phyloP scores from a whole-genome alignment of 1,284 basidiomycete genomes.

The Pseudozyma flocculosa region DNA sequence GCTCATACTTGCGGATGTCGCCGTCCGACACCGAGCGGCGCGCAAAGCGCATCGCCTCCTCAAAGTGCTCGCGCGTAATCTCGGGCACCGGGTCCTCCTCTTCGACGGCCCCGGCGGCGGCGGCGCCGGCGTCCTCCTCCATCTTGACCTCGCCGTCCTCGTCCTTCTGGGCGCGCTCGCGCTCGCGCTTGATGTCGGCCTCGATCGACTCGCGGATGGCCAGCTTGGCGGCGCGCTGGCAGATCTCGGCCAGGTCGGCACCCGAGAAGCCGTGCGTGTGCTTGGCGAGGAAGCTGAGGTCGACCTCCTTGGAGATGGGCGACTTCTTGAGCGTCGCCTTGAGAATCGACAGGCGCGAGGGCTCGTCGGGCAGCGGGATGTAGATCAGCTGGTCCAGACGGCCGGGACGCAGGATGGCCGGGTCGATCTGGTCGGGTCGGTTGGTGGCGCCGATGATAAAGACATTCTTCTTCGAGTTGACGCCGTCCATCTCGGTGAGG shows the following conservation, averaged over 20 bases:
- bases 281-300: constrained; percentile 85
- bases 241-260: constrained; percentile 98
- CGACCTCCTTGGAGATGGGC: constrained; percentile 80
- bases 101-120: constrained; percentile 64
- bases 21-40: constrained; percentile 62
- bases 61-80: constrained; percentile 77
- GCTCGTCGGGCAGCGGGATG: constrained; percentile 77
- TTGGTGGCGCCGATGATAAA: constrained; percentile 99
- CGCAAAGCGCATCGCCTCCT: constrained; percentile 89
- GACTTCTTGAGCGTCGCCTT: constrained; percentile 89
- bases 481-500: constrained; percentile 97
- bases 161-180: constrained; percentile 63
- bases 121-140: constrained; percentile 66
- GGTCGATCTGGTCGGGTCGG: constrained; percentile 97
- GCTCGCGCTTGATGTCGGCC: constrained; percentile 76
- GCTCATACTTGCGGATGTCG: constrained; percentile 82
- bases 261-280: constrained; percentile 97
- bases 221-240: constrained; percentile 94
- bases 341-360: constrained; percentile 86
- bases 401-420: constrained; percentile 93
- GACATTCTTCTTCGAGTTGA: constrained; percentile 98
- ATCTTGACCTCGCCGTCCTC: constrained; percentile 62
- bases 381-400: constrained; percentile 75
- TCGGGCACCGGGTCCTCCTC: constrained; percentile 92
- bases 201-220: constrained; percentile 95